A percentile compares a stretch with the other conserved stretches of the same genome.
These are phyloP conservation scores for Inga laurina DNA, from an alignment of 306 rosid species.

Conservation along the genomic window DNA sequence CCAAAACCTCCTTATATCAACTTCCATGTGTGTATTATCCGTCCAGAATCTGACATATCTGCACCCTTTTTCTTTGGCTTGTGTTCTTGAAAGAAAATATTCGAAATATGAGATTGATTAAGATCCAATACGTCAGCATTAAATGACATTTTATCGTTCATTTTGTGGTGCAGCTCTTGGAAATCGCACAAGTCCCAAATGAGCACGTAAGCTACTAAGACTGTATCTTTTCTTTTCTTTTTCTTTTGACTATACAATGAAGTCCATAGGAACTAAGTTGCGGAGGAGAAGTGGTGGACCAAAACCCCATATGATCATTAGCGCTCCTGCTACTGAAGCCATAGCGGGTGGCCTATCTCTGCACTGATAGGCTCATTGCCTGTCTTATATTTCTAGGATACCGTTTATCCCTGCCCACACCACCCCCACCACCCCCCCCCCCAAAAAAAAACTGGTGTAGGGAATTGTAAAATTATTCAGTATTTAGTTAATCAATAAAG, in stretches of 20 bases:
- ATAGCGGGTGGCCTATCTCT: not conserved
- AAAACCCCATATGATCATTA: not conserved
- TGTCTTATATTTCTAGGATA: not conserved
- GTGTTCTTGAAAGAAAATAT: slow-evolving; percentile 11
- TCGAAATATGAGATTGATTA: not conserved
- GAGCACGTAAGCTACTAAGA: slow-evolving; percentile 68
- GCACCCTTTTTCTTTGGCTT: slow-evolving; percentile 5
- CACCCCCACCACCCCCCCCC: not conserved
- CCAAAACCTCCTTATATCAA: slow-evolving; percentile 11
- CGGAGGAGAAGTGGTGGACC: not conserved
- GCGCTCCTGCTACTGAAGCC: not conserved
- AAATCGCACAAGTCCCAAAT: slow-evolving; percentile 97
- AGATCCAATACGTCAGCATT: not conserved
- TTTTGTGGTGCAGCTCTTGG: slow-evolving; percentile 79
- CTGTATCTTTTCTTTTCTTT: slow-evolving; percentile 24
- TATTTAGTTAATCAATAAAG: not conserved
- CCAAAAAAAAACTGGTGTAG: not conserved
- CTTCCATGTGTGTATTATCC: slow-evolving; percentile 10
- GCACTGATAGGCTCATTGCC: not conserved
- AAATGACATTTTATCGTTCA: slow-evolving; percentile 26
- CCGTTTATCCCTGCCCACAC: not conserved
- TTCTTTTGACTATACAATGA: not conserved
- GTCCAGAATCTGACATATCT: not conserved
- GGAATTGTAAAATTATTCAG: not conserved
- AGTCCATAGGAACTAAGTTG: not conserved